Evolutionary conservation across 192 early-diverging fungal genomes (phyloP), one percentile per base, ranked within the genome.

Genomic region (Backusella sp.): DNA sequence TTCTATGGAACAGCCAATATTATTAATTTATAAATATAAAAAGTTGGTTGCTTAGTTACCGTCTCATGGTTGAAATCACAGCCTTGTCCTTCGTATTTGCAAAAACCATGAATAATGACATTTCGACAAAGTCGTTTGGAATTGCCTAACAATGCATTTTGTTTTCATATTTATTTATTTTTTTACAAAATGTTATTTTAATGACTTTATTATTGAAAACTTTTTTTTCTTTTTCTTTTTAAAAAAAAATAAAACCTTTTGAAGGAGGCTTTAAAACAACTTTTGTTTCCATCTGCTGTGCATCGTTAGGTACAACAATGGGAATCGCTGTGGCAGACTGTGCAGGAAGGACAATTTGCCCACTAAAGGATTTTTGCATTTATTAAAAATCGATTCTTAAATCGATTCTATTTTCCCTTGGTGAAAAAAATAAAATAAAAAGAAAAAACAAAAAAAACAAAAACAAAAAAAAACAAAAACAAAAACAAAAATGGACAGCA

Each of bases 61-160:
- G 76, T 73, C 35, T 92, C 90, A 76, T 96, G 94, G 75, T 88
- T 92, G 83, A 92, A 96, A 83, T 92, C 91, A 81, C 94, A 96
- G 1, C 94, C 93, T 70, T 89, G 89, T 72, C 84, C 84, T 82
- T 96, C 93, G 75, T 84, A 94, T 78, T 95, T 93, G 84, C 94
- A 96, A 74, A 86, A 91, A 7, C 94, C 94, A 84, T 93, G 91
- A 76, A 94, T 94, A 35, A 94, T 87, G 66, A 94, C 84, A 83
- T 94, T 93, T 65, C 91, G 86, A 79, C 93, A 94, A 36, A 84
- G 83, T 67, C 90, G 84, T 68, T 77, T 80, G 5, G n/a, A 39
- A 42, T 28, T 49, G 30, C 34, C 69, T 66, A 72, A 37, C 59
- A 6, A 52, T 44, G 56, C 5, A 44, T 62, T 17, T 26, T 23